Conservation (phyloP, 768 basidiomycete species). For the Pholiota microspora region DNA sequence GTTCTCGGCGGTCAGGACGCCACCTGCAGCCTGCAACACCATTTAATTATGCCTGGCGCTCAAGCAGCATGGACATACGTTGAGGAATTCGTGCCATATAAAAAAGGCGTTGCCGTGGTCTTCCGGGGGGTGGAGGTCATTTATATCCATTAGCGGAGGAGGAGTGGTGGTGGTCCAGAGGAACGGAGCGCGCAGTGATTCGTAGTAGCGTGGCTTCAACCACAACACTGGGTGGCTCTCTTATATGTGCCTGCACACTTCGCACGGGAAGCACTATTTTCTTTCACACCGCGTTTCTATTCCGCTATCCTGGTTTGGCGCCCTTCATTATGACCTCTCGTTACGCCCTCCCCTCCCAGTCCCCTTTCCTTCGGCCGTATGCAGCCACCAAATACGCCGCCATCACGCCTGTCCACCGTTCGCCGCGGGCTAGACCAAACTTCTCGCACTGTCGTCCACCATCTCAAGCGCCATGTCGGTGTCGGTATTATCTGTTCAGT, state of each 20-base stretch:
- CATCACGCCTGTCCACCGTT: conserved; percentile 6
- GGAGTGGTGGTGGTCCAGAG: conserved; percentile 21
- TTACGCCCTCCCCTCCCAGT: conserved; percentile 13
- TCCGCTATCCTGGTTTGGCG: conserved; percentile 29
- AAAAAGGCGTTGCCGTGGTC: conserved; percentile 83
- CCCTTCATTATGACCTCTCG: conserved; percentile 28
- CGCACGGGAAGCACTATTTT: conserved; percentile 31
- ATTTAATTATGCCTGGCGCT: neutral
- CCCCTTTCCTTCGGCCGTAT: conserved; percentile 21
- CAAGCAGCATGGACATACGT: conserved; percentile 38
- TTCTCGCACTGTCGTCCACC: conserved; percentile 35
- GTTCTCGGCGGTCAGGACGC: conserved; percentile 71
- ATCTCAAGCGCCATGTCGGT: conserved; percentile 65
- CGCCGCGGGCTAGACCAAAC: conserved; percentile 5
- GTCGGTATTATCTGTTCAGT: conserved; percentile 83
- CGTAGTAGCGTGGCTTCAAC: conserved; percentile 11
- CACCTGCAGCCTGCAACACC: conserved; percentile 59
- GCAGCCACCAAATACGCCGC: conserved; percentile 12
- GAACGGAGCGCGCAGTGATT: conserved; percentile 17
- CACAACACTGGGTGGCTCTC: conserved; percentile 18
- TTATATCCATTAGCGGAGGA: conserved; percentile 36
- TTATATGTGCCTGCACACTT: conserved; percentile 18
- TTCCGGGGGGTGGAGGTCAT: conserved; percentile 76
- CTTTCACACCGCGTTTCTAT: conserved; percentile 28
- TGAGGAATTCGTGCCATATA: conserved; percentile 91